Evolutionary conservation across 2,329 filamentous ascomycete genomes (phyloP).

Genomic region (Aureobasidium lini): DNA sequence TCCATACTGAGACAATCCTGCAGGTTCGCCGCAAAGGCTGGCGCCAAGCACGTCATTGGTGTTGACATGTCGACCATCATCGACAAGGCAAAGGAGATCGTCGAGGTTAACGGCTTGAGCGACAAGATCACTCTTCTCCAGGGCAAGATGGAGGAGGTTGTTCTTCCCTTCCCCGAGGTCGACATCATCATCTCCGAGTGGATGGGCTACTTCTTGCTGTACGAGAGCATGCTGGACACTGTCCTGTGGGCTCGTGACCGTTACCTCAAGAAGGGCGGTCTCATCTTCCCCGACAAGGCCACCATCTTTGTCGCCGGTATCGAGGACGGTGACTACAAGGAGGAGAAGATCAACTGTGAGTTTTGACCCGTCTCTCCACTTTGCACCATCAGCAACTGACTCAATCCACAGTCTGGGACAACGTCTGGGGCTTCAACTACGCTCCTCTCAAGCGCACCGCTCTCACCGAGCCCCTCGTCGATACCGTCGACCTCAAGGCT

Average conservation of each 20-base stretch:
- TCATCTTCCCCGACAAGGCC: conserved; percentile 98
- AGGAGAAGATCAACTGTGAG: conserved; percentile 99
- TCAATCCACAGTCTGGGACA: conserved; percentile 79
- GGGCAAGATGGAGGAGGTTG: conserved; percentile 99
- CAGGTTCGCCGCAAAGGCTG: conserved; percentile 94
- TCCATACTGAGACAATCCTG: conserved; percentile 6
- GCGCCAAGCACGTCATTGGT: conserved; percentile 96
- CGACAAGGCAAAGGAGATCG: conserved; percentile 95
- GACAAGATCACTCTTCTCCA: conserved; percentile 97
- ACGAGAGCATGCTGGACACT: conserved; percentile 98
- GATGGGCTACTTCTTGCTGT: conserved; percentile 99
- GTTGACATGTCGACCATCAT: conserved; percentile 99
- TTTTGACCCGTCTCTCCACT: conserved; percentile 16
- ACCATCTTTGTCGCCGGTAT: conserved; percentile 96
- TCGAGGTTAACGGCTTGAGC: conserved; percentile 80
- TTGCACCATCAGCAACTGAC: not conserved
- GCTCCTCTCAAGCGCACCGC: conserved; percentile 87
- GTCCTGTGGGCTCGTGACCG: conserved; percentile 92
- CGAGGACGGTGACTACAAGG: conserved; percentile 98
- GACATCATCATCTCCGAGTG: conserved; percentile 99
- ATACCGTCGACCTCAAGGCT: conserved; percentile 95
- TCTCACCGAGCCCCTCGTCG: conserved; percentile 90
- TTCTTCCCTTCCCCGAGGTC: conserved; percentile 86
- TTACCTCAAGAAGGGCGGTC: conserved; percentile 68
- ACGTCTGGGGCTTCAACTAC: conserved; percentile 98